Conservation (phyloP, 2,329 filamentous ascomycete species). For the Stemphylium vesicarium region DNA sequence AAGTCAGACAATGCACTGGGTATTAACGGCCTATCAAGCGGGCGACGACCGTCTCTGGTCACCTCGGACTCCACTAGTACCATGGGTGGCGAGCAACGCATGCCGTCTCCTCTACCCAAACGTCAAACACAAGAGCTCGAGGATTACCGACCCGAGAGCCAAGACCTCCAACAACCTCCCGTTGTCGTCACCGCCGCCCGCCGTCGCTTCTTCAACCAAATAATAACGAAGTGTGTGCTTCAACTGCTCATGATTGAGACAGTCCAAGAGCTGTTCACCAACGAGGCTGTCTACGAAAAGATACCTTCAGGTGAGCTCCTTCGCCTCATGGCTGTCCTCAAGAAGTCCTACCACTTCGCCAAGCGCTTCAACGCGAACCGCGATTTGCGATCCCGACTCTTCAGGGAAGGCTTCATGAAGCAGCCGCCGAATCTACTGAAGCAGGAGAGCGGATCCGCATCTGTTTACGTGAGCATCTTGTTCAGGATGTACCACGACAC, state of each 20-base stretch:
- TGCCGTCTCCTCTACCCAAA: slow-evolving; percentile 43
- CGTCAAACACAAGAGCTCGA: slow-evolving; percentile 65
- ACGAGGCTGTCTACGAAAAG: slow-evolving; percentile 90
- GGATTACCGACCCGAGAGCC: slow-evolving; percentile 77
- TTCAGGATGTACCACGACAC: slow-evolving; percentile 97
- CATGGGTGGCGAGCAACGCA: slow-evolving; percentile 29
- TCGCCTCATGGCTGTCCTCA: slow-evolving; percentile 89
- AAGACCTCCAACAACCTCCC: slow-evolving; percentile 80
- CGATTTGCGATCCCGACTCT: slow-evolving; percentile 89
- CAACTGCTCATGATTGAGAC: slow-evolving; percentile 99
- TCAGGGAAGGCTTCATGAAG: slow-evolving; percentile 99
- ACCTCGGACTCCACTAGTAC: slow-evolving; percentile 35
- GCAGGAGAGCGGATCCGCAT: slow-evolving; percentile 90
- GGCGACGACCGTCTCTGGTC: slow-evolving; percentile 40
- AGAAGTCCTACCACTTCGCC: slow-evolving; percentile 95
- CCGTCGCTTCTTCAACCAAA: slow-evolving; percentile 96
- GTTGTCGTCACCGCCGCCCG: slow-evolving; percentile 92
- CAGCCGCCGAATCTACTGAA: slow-evolving; percentile 97
- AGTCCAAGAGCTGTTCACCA: slow-evolving; percentile 97
- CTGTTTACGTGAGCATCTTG: slow-evolving; percentile 93
- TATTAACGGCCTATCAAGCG: slow-evolving; percentile 50
- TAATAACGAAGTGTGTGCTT: slow-evolving; percentile 97
- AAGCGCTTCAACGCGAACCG: slow-evolving; percentile 98
- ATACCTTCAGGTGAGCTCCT: slow-evolving; percentile 91
- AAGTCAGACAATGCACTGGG: slow-evolving; percentile 51